phyloP scores from a whole-genome alignment of 2,329 filamentous ascomycete species.

The Biscogniauxia sp. region DNA sequence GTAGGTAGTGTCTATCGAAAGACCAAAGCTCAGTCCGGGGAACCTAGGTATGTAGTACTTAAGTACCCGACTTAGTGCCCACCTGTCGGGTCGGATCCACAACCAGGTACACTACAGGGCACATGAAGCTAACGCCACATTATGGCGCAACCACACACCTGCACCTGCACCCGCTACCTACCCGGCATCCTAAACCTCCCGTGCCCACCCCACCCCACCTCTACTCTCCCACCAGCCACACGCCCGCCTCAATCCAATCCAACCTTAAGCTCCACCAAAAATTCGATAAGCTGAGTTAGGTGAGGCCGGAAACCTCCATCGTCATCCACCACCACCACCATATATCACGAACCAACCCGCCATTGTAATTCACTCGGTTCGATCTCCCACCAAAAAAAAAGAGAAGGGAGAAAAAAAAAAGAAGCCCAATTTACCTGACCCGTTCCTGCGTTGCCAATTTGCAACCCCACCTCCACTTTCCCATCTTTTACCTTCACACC shows the following conservation, averaged over 20 bases:
- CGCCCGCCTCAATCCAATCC: background rate
- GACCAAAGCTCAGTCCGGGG: background rate
- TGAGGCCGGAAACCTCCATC: constrained; percentile 3
- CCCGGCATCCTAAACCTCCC: too few relatives aligned
- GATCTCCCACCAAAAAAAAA: too few relatives aligned
- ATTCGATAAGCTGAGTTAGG: background rate
- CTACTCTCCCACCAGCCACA: constrained; percentile 21
- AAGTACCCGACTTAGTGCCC: too few relatives aligned
- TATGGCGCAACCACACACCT: background rate
- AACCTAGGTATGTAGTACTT: too few relatives aligned
- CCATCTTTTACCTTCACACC: too few relatives aligned
- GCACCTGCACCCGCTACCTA: too few relatives aligned
- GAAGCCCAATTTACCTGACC: constrained; percentile 1
- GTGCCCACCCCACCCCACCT: constrained; percentile 1
- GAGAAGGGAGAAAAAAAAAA: too few relatives aligned
- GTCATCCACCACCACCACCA: constrained; percentile 7
- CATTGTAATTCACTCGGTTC: constrained; percentile 6
- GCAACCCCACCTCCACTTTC: constrained; percentile 3
- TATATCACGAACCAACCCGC: constrained; percentile 5
- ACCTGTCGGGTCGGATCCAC: too few relatives aligned
- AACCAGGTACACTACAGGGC: too few relatives aligned
- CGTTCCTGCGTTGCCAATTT: background rate
- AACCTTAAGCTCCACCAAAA: constrained; percentile 31
- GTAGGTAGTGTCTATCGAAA: too few relatives aligned
- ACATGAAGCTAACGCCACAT: background rate